Evolutionary conservation across 257 asterid genomes (phyloP), one percentile per base, ranked within the genome.

Genomic region (Ehretia macrophylla): DNA sequence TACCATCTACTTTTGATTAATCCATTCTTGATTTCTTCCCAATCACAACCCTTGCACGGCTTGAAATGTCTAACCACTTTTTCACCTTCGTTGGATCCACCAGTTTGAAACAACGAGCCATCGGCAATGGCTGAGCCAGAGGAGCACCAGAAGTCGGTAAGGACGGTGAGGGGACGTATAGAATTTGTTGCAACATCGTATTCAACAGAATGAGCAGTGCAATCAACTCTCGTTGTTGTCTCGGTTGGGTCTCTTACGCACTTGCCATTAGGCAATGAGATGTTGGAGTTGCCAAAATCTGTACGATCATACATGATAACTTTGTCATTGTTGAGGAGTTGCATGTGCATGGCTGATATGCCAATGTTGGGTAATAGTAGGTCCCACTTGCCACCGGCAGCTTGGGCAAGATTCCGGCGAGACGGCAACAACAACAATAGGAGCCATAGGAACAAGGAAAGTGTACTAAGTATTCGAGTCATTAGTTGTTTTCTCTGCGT

Each of bases 141-240:
- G 54, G 93, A 84, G 81, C 93, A 84, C 89, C 85, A 84, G 6
- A 75, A 60, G 72, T 84, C 75, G 12, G 89, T 79, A 48, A 72
- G 84, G 20, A 84, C 69, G 61, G 17, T 74, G 65, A 84, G 82
- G 4, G 89, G 82, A 38, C 90, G 90, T 72, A 83, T 40, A 54
- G 84, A 37, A 72, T 70, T 65, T 49, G 72, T 10, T 1, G 72
- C 77, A 55, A 73, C 73, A 68, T 77, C 74, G 75, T 72, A 84
- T 61, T 81, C 84, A 5, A 80, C 73, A 1, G 92, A 84, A 68
- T 84, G 92, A 57, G 92, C 86, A 65, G 84, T 64, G 84, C 92
- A 84, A 70, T 84, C 84, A 42, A 4, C 10, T 5, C 44, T 35
- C 20, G 64, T 9, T 0, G 56, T 55, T 17, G 56, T 50, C 21